Conservation (phyloP, 1,284 basidiomycete genomes). For the Kwoniella shivajii region DNA sequence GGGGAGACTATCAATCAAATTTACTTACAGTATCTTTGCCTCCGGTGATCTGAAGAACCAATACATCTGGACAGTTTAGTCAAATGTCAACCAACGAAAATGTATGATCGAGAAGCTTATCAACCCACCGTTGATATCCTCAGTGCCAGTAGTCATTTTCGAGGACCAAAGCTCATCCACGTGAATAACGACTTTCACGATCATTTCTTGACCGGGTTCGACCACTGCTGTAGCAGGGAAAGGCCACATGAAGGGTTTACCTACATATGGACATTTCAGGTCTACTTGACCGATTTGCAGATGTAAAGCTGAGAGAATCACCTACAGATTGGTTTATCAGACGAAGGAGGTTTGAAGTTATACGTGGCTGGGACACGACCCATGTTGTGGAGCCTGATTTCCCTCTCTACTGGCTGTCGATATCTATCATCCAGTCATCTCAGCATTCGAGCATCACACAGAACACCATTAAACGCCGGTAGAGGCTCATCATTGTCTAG, state of each 20-base stretch:
- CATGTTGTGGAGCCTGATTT: conserved; percentile 35
- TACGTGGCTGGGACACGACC: conserved; percentile 41
- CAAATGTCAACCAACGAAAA: too few species aligned
- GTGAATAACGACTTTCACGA: conserved; percentile 27
- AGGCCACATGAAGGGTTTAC: conserved; percentile 43
- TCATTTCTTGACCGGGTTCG: conserved; percentile 26
- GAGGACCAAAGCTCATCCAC: conserved; percentile 33
- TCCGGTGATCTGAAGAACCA: conserved; percentile 41
- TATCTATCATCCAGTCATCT: conserved; percentile 16
- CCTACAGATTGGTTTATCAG: conserved; percentile 42
- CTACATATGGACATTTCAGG: conserved; percentile 13
- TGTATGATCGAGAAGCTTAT: not conserved
- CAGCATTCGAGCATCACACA: too few species aligned
- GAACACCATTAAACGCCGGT: not conserved
- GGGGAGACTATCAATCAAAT: not conserved
- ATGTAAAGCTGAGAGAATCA: too few species aligned
- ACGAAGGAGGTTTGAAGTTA: conserved; percentile 38
- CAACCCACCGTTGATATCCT: conserved; percentile 43
- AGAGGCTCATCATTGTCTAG: not conserved
- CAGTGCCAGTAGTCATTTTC: conserved; percentile 29
- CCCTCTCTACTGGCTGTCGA: conserved; percentile 21
- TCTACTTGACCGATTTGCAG: not conserved
- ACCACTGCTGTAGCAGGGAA: conserved; percentile 36
- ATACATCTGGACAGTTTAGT: too few species aligned
- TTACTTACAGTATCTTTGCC: conserved; percentile 43